Evolutionary conservation across 1,284 basidiomycete genomes (phyloP), one percentile per base, ranked within the genome.

Genomic region (Tylopilus sp.): DNA sequence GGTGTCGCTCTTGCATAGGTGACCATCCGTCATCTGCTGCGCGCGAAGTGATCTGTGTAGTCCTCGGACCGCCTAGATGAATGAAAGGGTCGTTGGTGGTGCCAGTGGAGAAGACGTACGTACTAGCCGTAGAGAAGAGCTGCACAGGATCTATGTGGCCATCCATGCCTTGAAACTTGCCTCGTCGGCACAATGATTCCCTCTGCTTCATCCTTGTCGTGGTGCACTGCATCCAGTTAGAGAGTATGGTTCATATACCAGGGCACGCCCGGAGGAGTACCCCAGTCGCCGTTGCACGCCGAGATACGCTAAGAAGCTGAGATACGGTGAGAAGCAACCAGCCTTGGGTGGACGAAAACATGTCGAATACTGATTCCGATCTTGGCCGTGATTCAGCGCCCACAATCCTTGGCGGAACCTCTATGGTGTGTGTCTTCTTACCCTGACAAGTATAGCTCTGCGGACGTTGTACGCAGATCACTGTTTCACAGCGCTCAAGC

Each of bases 91-190:
- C n/a, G 36, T n/a, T 1, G 7, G n/a, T 1, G 7, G 43, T n/a
- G n/a, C n/a, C n/a, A n/a, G n/a, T n/a, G 22, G 7, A 20, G n/a
- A 19, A 15, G 24, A 61, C 73, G 42, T 60, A 77, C 74, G 74
- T 28, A 76, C 70, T 85, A 85, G 17, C 83, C 76, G 82, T 79
- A 6, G 83, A 83, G 52, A 85, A 84, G 40, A 85, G 72, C 57
- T 85, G 82, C 57, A 85, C 83, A 0, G 84, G 83, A 58, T 85
- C 85, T 56, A 80, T 70, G n/a, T n/a, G n/a, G n/a, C n/a, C n/a
- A n/a, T 24, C 83, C 83, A 17, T 79, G 71, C 19, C 83, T 82
- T 7, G 67, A 83, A 64, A 7, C 66, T 62, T 0, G 62, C 50
- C n/a, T 71, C 72, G 25, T 72, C 76, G 40, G 75, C 65, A 2